Evolutionary conservation across 345 rosid genomes (phyloP), one percentile per base, ranked within the genome.

Genomic region (Atalantia buxifolia): DNA sequence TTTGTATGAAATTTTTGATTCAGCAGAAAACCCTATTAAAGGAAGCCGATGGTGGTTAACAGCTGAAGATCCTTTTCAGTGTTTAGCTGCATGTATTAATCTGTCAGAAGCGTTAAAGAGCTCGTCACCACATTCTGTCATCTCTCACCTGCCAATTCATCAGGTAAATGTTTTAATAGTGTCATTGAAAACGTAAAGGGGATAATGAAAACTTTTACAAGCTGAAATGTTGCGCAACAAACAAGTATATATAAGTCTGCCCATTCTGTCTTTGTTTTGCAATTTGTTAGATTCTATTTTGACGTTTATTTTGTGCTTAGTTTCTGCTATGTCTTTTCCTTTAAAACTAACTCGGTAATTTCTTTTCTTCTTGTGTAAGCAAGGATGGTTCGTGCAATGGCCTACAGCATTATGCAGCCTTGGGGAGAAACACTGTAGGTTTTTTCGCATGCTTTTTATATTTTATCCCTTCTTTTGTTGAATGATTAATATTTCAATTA

Each of bases 361-460:
- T 22, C 21, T 30, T 31, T 62, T 21, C 65, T 38, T 60, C 48
- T 71, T 61, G 24, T 42, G 55, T 35, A 53, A 42, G 40, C 55
- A 85, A 96, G 99, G 99, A 96, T 87, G 99, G 99, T 60, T 96
- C 99, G 8, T 96, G 99, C 90, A 96, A 96, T 84, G 99, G 99
- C 80, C 82, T 96, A 74, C 98, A 96, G 80, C 99, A 96, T 82
- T 96, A 96, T 87, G 98, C 99, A 78, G 99, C 99, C 78, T 82
- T 96, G 80, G 99, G 99, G 85, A 92, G 98, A 85, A 91, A 94
- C 83, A 87, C 87, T 86, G 99, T 96, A 88, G 27, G 96, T 75
- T 85, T 76, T 45, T 64, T 82, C 81, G 27, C 71, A 77, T 63
- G 38, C 69, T 70, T 40, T 45, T 40, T n/a, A 14, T 56, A 25